Percentiles rank a stretch among this genome's conserved stretches.
Conservation (phyloP, 306 rosid species). For the Adenanthera pavonina region DNA sequence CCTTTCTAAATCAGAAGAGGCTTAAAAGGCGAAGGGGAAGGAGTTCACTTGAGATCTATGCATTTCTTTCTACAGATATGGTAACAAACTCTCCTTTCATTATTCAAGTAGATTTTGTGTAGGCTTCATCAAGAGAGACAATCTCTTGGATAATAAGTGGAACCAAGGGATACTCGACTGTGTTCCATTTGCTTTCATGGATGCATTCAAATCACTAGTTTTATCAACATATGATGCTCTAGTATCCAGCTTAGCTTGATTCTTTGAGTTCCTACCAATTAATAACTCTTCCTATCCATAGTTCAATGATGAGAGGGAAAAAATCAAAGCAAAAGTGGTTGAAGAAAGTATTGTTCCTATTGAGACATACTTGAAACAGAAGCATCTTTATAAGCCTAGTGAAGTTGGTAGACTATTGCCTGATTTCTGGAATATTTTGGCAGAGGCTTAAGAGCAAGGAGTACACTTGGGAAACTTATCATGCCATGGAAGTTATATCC, state of each 20-base stretch:
- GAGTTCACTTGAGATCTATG: constrained; percentile 64
- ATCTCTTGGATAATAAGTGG: constrained; percentile 75
- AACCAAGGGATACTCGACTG: constrained; percentile 79
- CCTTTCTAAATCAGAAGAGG: constrained; percentile 67
- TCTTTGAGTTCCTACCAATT: constrained; percentile 66
- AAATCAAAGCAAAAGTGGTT: constrained; percentile 50
- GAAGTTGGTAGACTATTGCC: constrained; percentile 70
- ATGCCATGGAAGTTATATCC: constrained; percentile 57
- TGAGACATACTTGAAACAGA: constrained; percentile 60
- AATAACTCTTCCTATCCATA: constrained; percentile 42
- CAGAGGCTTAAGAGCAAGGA: constrained; percentile 46
- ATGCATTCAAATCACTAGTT: constrained; percentile 65
- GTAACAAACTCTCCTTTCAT: constrained; percentile 74
- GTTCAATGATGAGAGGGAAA: constrained; percentile 58
- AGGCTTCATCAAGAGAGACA: constrained; percentile 78
- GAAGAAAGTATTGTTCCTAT: constrained; percentile 62
- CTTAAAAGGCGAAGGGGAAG: constrained; percentile 43
- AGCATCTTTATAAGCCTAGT: constrained; percentile 62
- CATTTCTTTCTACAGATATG: constrained; percentile 84
- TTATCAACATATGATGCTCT: constrained; percentile 49
- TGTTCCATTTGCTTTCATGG: constrained; percentile 63
- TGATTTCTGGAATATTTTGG: constrained; percentile 61
- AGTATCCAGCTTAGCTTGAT: constrained; percentile 42
- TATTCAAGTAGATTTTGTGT: constrained; percentile 76
- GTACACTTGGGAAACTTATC: constrained; percentile 54